Percentiles rank a stretch among this genome's conserved stretches.
Conservation (phyloP, 2,329 filamentous ascomycete genomes). For the Sporothrix schenckii region DNA sequence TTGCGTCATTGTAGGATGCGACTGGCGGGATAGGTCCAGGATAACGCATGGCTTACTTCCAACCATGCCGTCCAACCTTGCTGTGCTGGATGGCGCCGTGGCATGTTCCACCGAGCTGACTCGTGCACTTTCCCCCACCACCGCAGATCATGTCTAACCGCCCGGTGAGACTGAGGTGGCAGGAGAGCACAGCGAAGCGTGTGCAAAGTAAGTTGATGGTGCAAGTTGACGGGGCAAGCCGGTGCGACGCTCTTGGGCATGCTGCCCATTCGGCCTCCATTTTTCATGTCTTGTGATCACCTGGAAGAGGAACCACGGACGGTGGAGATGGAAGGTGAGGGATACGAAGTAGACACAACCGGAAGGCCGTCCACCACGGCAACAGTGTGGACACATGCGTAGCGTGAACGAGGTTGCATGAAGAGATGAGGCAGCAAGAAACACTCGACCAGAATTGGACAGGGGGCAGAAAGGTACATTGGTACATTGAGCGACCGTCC, state of each 20-base stretch:
- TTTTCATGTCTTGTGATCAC: not conserved
- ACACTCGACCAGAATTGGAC: not conserved
- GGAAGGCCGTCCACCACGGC: not conserved
- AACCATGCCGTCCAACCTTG: not conserved
- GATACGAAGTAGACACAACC: not conserved
- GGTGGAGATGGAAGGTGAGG: not conserved
- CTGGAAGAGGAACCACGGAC: not conserved
- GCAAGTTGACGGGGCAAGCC: not conserved
- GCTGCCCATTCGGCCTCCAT: not conserved
- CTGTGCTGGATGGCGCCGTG: not conserved
- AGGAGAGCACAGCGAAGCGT: not conserved
- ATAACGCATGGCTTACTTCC: not conserved
- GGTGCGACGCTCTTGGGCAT: not conserved
- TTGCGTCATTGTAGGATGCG: not conserved
- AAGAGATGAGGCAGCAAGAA: constrained; percentile 15
- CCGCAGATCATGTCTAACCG: constrained; percentile 8
- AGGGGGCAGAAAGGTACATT: constrained; percentile 15
- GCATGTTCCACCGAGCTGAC: not conserved
- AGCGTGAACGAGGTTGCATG: not conserved
- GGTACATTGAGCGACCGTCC: constrained; percentile 4
- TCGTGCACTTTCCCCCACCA: not conserved
- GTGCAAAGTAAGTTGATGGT: not conserved
- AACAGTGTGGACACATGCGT: not conserved
- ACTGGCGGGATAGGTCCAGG: not conserved
- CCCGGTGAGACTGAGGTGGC: not conserved